Percentiles rank a stretch among this genome's conserved stretches.
These are phyloP conservation scores for Ophioceras dolichostomum DNA, from an alignment of 2,329 filamentous ascomycete genomes.

Conservation along the genomic window DNA sequence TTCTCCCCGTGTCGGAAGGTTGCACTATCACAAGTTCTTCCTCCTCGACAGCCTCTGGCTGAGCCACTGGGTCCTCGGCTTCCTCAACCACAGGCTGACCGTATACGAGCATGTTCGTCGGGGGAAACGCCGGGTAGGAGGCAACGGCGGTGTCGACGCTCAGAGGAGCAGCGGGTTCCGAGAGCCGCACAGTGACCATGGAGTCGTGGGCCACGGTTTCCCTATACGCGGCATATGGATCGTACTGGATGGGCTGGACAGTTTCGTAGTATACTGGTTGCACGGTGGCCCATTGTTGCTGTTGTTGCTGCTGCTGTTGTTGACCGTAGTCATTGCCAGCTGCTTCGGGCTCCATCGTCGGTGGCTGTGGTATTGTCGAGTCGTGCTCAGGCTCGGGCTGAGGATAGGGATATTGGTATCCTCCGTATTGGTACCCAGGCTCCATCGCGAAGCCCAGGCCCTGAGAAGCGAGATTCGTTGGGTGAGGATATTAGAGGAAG, in stretches of 20 bases:
- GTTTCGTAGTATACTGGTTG: no score
- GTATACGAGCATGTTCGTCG: no score
- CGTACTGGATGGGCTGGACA: slow-evolving; percentile 5
- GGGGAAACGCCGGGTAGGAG: no score
- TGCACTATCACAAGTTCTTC: neutral
- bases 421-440: slow-evolving; percentile 7
- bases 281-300: no score
- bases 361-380: slow-evolving; percentile 2
- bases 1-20: slow-evolving; percentile 1
- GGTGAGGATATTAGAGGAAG: neutral
- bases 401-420: slow-evolving; percentile 1
- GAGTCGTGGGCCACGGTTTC: slow-evolving; percentile 34
- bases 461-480: neutral
- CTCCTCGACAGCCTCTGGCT: neutral
- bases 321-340: no score
- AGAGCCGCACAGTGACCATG: slow-evolving; percentile 56
- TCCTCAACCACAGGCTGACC: no score
- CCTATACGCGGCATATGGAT: slow-evolving; percentile 7
- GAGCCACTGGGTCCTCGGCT: no score
- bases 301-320: neutral
- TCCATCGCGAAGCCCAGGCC: slow-evolving; percentile 14
- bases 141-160: slow-evolving; percentile 15
- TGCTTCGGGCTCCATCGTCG: slow-evolving; percentile 4
- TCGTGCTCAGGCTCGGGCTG: neutral
- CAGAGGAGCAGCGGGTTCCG: slow-evolving; percentile 29